A percentile compares a stretch with the other conserved stretches of the same genome.
These are phyloP conservation scores for Saitozyma podzolica DNA, from an alignment of 768 basidiomycete species.

Conservation along the genomic window DNA sequence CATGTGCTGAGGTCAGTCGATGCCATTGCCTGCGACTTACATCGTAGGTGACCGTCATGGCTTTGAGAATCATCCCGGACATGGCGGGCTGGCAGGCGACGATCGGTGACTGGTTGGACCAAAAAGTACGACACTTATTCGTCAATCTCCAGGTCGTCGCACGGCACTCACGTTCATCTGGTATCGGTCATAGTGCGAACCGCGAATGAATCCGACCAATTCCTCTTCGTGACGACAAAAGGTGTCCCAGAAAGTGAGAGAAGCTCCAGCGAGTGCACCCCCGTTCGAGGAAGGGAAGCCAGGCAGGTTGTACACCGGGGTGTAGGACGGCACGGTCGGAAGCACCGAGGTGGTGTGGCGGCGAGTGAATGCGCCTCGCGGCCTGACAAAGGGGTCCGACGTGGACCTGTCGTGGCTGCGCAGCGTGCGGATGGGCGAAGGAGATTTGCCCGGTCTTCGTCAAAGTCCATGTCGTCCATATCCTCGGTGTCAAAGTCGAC, in stretches of 20 bases:
- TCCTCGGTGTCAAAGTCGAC: conserved; percentile 81
- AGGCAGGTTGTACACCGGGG: conserved; percentile 78
- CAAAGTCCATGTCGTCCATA: conserved; percentile 62
- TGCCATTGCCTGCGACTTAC: conserved; percentile 59
- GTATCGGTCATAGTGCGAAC: conserved; percentile 83
- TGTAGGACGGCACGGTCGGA: conserved; percentile 59
- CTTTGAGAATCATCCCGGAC: conserved; percentile 82
- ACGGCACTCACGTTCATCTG: conserved; percentile 63
- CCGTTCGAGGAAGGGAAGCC: conserved; percentile 46
- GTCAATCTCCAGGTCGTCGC: conserved; percentile 53
- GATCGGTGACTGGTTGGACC: no score
- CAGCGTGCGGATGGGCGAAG: no score
- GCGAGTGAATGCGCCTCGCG: no score
- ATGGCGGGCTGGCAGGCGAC: conserved; percentile 76
- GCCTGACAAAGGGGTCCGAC: no score
- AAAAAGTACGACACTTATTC: no score
- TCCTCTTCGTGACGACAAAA: conserved; percentile 88
- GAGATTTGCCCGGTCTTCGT: conserved; percentile 54
- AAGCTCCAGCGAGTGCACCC: conserved; percentile 4
- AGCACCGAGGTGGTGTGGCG: conserved; percentile 4
- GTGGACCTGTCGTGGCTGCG: no score
- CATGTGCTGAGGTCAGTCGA: conserved; percentile 23
- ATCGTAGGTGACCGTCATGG: conserved; percentile 86
- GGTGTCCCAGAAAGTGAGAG: conserved; percentile 68
- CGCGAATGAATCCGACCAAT: conserved; percentile 71